Evolutionary conservation across 208 protist genomes (phyloP), one percentile per base, ranked within the genome.

Genomic region (Naegleria fowleri): DNA sequence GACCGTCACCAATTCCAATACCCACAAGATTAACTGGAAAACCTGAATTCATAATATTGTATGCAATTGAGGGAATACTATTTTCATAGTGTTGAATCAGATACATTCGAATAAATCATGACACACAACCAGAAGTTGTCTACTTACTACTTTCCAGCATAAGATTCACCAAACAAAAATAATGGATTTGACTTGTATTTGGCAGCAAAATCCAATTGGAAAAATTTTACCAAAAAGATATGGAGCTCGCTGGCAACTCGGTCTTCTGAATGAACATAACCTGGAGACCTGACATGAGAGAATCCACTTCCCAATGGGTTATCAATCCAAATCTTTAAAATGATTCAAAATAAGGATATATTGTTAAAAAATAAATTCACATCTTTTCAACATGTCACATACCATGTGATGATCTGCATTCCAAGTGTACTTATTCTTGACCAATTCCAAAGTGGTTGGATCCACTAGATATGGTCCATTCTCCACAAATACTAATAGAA

Each of bases 221-320:
- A 89, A 51, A 94, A 95, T 22, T 79, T 52, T 13, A 52, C 22
- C 25, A 94, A 92, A 92, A 98, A 97, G 55, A 93, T 76, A 92
- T 96, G 97, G 95, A 98, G 96, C 92, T 98, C 96, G 33, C 95
- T 92, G n/a, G 96, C 95, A 0, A 96, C 95, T 90, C 94, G 92
- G n/a, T 76, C 90, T 90, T 97, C 94, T 93, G 96, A 95, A 90
- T 92, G 91, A 88, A 95, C 96, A 88, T 94, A 96, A 39, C 85
- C 92, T 48, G 86, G 90, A n/a, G 48, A 7, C 2, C 55, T 25
- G 29, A 91, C 93, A 92, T 97, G 97, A 41, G 94, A 96, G 94
- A 97, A 98, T 58, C 97, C 97, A 40, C 95, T 93, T n/a, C 97
- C 97, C 22, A 94, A 93, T 9, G 96, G 95, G 93, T 98, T 96